Evolutionary conservation across 2,329 filamentous ascomycete genomes (phyloP), one percentile per base, ranked within the genome.

Genomic region (Aspergillus brunneoviolaceus): DNA sequence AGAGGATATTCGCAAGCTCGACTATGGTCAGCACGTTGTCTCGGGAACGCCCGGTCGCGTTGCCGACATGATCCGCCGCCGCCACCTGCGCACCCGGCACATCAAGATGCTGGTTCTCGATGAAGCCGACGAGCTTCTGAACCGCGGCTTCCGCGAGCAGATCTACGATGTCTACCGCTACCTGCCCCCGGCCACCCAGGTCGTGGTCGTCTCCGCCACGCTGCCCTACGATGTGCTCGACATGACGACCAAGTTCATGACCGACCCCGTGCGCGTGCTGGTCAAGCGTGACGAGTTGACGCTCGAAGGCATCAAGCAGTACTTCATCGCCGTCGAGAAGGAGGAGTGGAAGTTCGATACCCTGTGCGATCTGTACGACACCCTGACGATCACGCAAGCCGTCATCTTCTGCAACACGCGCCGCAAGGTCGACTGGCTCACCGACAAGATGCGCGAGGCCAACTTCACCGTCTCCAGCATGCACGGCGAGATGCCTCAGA

Each of bases 161-260:
- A 99, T 99, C 77, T 98, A 98, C 85, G 94, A 98, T 69, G 93
- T 99, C 54, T 98, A 97, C 82, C 91, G 93, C 73, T 96, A 97
- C 73, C 88, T 99, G 0, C 95, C 95, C 16, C 95, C 93, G 27
- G 92, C 94, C 5, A 99, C 95, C 1, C 95, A 99, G 78, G 95
- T 98, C n/a, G 95, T 98, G 2, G 92, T 99, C 29, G 92, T 99
- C 68, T 96, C 92, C 57, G 95, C 95, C 65, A 99, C 95, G 4
- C 88, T 99, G 35, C 95, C 95, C 50, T 96, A 98, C 82, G 95
- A 99, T 74, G 95, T 99, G 21, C 86, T 99, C 56, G 94, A 98
- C 78, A 96, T 99, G 90, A 99, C 95, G 33, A 98, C 94, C 68
- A 98, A 98, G 79, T 99, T 99, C 85, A 99, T 99, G 95, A 96